Percentiles rank a stretch among this genome's conserved stretches.
Evolutionary conservation across 1,139 yeast genomes (phyloP).

Genomic region (Magnusiomyces ingens): DNA sequence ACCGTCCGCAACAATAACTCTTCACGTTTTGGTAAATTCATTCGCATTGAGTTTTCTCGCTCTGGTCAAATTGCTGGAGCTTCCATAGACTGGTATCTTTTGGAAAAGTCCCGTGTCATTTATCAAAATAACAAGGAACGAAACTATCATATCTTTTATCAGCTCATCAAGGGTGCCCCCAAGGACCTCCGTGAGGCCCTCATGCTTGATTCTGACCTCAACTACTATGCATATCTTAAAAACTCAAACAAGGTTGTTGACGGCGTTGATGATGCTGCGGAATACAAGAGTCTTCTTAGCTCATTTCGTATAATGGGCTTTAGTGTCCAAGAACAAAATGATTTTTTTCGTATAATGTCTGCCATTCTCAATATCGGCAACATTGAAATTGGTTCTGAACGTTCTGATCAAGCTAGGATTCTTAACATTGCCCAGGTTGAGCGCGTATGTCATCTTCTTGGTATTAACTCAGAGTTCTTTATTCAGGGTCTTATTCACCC

Average conservation of each 20-base stretch:
- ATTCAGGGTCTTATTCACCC: slow-evolving; percentile 61
- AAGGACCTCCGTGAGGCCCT: slow-evolving; percentile 44
- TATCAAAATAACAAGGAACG: slow-evolving; percentile 69
- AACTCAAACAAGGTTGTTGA: slow-evolving; percentile 50
- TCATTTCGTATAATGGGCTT: slow-evolving; percentile 78
- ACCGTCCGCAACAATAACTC: slow-evolving; percentile 92
- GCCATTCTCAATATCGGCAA: slow-evolving; percentile 83
- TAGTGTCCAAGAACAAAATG: slow-evolving; percentile 45
- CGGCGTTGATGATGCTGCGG: slow-evolving; percentile 68
- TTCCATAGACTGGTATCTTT: slow-evolving; percentile 84
- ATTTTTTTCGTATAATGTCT: slow-evolving; percentile 63
- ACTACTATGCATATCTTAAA: slow-evolving; percentile 53
- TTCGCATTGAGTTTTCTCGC: slow-evolving; percentile 69
- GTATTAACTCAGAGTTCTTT: slow-evolving; percentile 53
- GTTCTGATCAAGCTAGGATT: slow-evolving; percentile 70
- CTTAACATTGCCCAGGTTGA: slow-evolving; percentile 48
- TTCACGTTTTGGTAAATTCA: slow-evolving; percentile 94
- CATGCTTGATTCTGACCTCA: slow-evolving; percentile 40
- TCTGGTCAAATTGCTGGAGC: slow-evolving; percentile 77
- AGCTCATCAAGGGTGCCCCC: slow-evolving; percentile 64
- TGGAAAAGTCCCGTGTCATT: slow-evolving; percentile 93
- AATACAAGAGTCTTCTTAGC: slow-evolving; percentile 51
- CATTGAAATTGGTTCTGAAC: slow-evolving; percentile 62
- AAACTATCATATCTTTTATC: slow-evolving; percentile 90
- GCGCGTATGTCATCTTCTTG: slow-evolving; percentile 55